Percentiles rank a stretch among this genome's conserved stretches.
Conservation (phyloP, 2,329 filamentous ascomycete genomes). For the Neurospora crassa region DNA sequence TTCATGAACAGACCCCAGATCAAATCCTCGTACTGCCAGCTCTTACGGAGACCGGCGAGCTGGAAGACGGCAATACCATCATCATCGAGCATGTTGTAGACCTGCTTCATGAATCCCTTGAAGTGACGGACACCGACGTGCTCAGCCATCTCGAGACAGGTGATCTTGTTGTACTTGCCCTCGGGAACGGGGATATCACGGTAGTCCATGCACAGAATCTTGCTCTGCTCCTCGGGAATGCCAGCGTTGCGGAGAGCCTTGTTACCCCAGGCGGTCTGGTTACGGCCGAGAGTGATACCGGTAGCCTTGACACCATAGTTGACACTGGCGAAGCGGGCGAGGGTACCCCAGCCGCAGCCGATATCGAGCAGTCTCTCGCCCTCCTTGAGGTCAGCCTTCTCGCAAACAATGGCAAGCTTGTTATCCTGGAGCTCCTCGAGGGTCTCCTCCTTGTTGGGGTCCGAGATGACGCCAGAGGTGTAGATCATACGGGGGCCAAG, state of each 20-base stretch:
- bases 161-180: slow-evolving; percentile 86
- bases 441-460: slow-evolving; percentile 76
- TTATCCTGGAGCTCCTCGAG: slow-evolving; percentile 97
- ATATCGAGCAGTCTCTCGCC: slow-evolving; percentile 86
- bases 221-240: slow-evolving; percentile 78
- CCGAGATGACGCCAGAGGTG: slow-evolving; percentile 87
- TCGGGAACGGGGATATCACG: slow-evolving; percentile 78
- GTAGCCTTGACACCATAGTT: slow-evolving; percentile 79
- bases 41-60: slow-evolving; percentile 85
- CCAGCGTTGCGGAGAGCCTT: slow-evolving; percentile 73
- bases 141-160: slow-evolving; percentile 96
- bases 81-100: slow-evolving; percentile 92
- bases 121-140: slow-evolving; percentile 95
- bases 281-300: slow-evolving; percentile 87
- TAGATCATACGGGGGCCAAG: slow-evolving; percentile 98
- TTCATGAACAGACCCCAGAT: slow-evolving; percentile 99
- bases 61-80: slow-evolving; percentile 95
- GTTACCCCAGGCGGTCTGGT: slow-evolving; percentile 97
- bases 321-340: slow-evolving; percentile 83
- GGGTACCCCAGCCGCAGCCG: slow-evolving; percentile 95
- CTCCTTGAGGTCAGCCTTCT: slow-evolving; percentile 80
- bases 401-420: slow-evolving; percentile 89
- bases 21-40: slow-evolving; percentile 96
- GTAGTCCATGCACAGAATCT: slow-evolving; percentile 93
- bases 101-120: slow-evolving; percentile 69